A percentile compares a stretch with the other conserved stretches of the same genome.
Conservation (phyloP, 1,139 yeast genomes). For the Pichia terricola region DNA sequence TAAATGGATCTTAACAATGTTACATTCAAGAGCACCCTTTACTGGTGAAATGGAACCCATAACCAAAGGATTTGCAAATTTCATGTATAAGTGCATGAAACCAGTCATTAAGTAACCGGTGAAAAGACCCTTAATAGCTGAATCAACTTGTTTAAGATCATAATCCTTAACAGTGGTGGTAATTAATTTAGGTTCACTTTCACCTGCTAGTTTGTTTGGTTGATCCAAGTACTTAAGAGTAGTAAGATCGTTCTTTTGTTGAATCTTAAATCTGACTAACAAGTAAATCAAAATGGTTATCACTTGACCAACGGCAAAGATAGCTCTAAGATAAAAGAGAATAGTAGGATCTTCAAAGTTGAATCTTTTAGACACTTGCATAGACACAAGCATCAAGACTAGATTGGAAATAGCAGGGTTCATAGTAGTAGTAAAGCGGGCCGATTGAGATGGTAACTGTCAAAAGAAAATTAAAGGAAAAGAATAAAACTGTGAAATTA, state of each 20-base stretch:
- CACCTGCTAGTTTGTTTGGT: constrained; percentile 71
- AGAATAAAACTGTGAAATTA: neutral
- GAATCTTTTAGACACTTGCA: constrained; percentile 87
- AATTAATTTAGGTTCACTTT: constrained; percentile 60
- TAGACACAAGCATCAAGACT: constrained; percentile 89
- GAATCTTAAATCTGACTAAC: constrained; percentile 50
- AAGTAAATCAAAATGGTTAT: constrained; percentile 60
- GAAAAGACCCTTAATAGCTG: constrained; percentile 72
- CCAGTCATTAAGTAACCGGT: constrained; percentile 97
- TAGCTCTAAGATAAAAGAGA: constrained; percentile 67
- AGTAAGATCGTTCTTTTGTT: constrained; percentile 78
- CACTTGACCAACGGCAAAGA: constrained; percentile 59
- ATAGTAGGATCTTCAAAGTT: constrained; percentile 82
- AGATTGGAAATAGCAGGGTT: constrained; percentile 85
- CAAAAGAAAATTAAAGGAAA: neutral
- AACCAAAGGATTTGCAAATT: constrained; percentile 93
- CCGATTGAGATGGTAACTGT: neutral
- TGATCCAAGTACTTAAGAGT: constrained; percentile 88
- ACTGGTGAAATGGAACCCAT: constrained; percentile 90
- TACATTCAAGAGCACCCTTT: constrained; percentile 83
- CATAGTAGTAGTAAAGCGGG: constrained; percentile 28
- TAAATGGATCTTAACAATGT: constrained; percentile 85
- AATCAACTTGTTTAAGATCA: constrained; percentile 77
- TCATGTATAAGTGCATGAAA: constrained; percentile 96
- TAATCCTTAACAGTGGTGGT: constrained; percentile 92